Conservation (phyloP, 2,329 filamentous ascomycete species). For the Penicillium sp. region DNA sequence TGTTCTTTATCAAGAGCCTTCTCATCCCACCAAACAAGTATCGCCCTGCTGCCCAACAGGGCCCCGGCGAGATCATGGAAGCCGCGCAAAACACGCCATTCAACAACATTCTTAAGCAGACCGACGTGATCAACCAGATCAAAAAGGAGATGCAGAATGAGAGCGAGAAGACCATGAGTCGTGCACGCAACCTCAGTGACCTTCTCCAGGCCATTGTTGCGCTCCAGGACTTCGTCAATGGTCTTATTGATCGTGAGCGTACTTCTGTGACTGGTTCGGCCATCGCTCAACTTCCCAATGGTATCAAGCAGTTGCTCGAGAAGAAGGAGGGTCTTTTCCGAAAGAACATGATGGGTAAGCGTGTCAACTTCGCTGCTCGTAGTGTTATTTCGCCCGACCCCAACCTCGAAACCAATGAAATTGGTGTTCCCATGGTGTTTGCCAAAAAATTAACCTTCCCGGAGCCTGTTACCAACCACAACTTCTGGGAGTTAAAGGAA, state of each 20-base stretch:
- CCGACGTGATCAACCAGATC: conserved; percentile 73
- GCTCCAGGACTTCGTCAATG: conserved; percentile 87
- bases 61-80: conserved; percentile 80
- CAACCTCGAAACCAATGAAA: conserved; percentile 98
- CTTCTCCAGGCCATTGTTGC: conserved; percentile 80
- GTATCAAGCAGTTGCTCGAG: conserved; percentile 96
- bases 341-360: conserved; percentile 99
- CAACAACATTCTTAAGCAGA: conserved; percentile 78
- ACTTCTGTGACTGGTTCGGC: conserved; percentile 80
- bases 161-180: conserved; percentile 49
- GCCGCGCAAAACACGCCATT: conserved; percentile 86
- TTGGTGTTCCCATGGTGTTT: conserved; percentile 97
- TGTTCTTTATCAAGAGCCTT: conserved; percentile 90
- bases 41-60: conserved; percentile 81
- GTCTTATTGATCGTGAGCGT: conserved; percentile 86
- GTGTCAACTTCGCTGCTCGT: conserved; percentile 96
- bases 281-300: conserved; percentile 79
- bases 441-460: conserved; percentile 95
- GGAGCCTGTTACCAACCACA: conserved; percentile 95
- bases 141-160: conserved; percentile 67
- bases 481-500: conserved; percentile 93
- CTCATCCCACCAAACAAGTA: conserved; percentile 92
- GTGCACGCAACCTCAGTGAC: conserved; percentile 69
- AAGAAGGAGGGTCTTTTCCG: conserved; percentile 98
- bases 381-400: conserved; percentile 98